Conservation (phyloP, 352 stramenopile species). For the Phytopythium helicoides region DNA sequence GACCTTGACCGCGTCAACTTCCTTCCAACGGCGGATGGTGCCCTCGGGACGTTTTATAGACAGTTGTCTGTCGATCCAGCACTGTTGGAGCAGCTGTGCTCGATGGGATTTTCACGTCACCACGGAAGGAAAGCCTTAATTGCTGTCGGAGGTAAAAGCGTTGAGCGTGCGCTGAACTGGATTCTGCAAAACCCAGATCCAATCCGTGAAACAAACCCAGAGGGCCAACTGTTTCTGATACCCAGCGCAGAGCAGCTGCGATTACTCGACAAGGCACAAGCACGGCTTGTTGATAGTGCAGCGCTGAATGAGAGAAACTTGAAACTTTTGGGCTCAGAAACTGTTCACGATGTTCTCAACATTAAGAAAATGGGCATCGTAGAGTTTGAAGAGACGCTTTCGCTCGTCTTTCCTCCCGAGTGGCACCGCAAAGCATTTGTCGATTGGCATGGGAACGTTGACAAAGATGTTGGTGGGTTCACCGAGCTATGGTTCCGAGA, state of each 20-base stretch:
- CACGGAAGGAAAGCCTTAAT: conserved; percentile 40
- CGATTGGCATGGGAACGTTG: conserved; percentile 19
- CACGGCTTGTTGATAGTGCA: conserved; percentile 39
- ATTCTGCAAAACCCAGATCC: conserved; percentile 56
- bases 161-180: conserved; percentile 68
- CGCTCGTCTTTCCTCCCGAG: conserved; percentile 34
- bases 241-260: conserved; percentile 39
- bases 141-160: conserved; percentile 24
- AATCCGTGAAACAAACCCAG: conserved; percentile 16
- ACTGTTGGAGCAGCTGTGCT: conserved; percentile 47
- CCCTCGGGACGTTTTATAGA: conserved; percentile 34
- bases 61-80: conserved; percentile 16
- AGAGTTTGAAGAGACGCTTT: conserved; percentile 55
- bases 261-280: conserved; percentile 33
- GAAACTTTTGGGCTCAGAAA: conserved; percentile 31
- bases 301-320: conserved; percentile 23
- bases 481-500: conserved; percentile 58
- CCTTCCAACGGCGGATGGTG: conserved; percentile 56
- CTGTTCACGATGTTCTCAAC: conserved; percentile 33
- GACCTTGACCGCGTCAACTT: conserved; percentile 48
- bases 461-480: conserved; percentile 13
- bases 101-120: conserved; percentile 63
- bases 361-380: conserved; percentile 45
- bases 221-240: conserved; percentile 35
- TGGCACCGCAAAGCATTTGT: conserved; percentile 44